Evolutionary conservation across 1,284 basidiomycete species (phyloP), one percentile per base, ranked within the genome.

Genomic region (Pholiota adiposa): DNA sequence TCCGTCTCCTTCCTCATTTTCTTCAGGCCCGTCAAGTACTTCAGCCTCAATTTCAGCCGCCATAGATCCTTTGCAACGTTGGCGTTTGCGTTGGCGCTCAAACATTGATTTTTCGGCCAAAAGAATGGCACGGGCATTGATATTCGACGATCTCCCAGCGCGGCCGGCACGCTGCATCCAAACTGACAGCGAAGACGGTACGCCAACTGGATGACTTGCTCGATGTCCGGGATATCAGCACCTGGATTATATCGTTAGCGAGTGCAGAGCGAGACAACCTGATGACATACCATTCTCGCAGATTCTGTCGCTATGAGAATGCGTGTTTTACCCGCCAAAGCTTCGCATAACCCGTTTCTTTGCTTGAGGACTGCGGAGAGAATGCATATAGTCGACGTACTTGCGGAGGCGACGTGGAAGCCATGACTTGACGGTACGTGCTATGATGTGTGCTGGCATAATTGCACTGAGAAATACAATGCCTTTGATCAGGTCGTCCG

Each of bases 261-360:
- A 31, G 11, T 31, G 4, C 29, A 31, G 29, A 31, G 4, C 29
- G 11, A 5, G 11, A 31, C 4, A 4, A 59, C 2, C 19, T 14
- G 18, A 25, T 29, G 11, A 23, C 70, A 23, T 58, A 75, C 74
- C 72, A 74, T 76, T 46, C 72, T 72, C 3, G 72, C 72, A 9
- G 70, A 71, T 50, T 75, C 72, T 1, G 72, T 74, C n/a, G 71
- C 67, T 8, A 73, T 51, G 0, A 75, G 52, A n/a, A 75, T 65
- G 25, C 54, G 60, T 7, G 66, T 65, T 16, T 62, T 61, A 2
- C 72, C 68, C n/a, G 18, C 59, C 11, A 61, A 72, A 75, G 29
- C 11, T 11, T 31, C 29, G 29, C 29, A 31, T 31, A 11, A 31
- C 2, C 33, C 16, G 18, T 12, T 38, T 31, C 29, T 31, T 31